Evolutionary conservation across 257 asterid species (phyloP).

Genomic region (Cruciata laevipes): DNA sequence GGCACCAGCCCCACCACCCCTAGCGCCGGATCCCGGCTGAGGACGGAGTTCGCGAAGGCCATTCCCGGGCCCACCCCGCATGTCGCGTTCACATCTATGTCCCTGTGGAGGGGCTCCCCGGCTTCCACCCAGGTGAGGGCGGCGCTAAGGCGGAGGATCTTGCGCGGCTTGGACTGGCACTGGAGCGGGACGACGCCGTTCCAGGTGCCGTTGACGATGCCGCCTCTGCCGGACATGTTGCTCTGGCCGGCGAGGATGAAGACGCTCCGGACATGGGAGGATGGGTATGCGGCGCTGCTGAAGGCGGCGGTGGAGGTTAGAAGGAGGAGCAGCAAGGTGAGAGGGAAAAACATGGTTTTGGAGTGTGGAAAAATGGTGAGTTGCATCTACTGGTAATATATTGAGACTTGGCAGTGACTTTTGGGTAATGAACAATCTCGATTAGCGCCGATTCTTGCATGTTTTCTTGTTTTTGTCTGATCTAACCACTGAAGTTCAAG

Average conservation of each 20-base stretch:
- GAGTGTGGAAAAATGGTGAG: background rate
- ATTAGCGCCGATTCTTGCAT: background rate
- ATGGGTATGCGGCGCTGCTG: background rate
- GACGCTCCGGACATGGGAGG: conserved; percentile 28
- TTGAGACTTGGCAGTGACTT: background rate
- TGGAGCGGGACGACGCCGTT: conserved; percentile 47
- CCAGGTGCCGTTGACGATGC: conserved; percentile 53
- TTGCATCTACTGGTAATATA: background rate
- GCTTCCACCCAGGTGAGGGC: conserved; percentile 53
- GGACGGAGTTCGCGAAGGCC: conserved; percentile 46
- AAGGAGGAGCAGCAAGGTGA: conserved; percentile 18
- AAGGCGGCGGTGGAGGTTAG: conserved; percentile 25
- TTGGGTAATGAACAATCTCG: background rate
- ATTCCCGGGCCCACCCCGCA: conserved; percentile 91
- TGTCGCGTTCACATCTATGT: conserved; percentile 41
- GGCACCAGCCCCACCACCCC: conserved; percentile 58
- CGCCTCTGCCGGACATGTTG: conserved; percentile 92
- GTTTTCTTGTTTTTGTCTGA: background rate
- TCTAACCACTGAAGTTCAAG: conserved; percentile 10
- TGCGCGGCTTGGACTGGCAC: conserved; percentile 30
- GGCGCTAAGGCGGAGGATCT: conserved; percentile 42
- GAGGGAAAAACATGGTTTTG: background rate
- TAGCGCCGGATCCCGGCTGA: conserved; percentile 29
- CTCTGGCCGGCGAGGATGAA: conserved; percentile 83
- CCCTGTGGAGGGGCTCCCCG: conserved; percentile 71